Conservation (phyloP, 441 rosid species). For the Pelargonium citronellum region DNA sequence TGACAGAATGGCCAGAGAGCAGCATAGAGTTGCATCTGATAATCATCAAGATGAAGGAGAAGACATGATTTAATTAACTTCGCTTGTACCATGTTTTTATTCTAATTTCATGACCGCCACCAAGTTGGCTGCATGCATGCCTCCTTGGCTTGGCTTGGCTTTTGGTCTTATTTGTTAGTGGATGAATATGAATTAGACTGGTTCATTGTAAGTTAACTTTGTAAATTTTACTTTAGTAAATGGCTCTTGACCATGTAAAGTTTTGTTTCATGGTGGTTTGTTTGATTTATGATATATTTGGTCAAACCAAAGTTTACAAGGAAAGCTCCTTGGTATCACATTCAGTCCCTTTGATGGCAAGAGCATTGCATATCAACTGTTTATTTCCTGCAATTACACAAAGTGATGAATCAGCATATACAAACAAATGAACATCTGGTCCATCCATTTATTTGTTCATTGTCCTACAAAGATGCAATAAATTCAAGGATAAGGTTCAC, state of each 20-base stretch:
- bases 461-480: conserved; percentile 43
- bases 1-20: conserved; percentile 24
- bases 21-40: conserved; percentile 17
- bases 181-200: conserved; percentile 13
- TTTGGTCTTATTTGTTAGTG: conserved; percentile 5
- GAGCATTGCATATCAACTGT: conserved; percentile 10
- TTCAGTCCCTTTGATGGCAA: conserved; percentile 8
- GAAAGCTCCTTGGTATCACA: background rate
- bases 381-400: conserved; percentile 24
- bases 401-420: conserved; percentile 18
- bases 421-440: conserved; percentile 4
- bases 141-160: conserved; percentile 1
- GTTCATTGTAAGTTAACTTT: conserved; percentile 22
- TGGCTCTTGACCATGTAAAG: conserved; percentile 11
- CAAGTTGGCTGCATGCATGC: conserved; percentile 11
- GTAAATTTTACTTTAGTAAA: conserved; percentile 19
- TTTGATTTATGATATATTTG: background rate
- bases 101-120: conserved; percentile 17
- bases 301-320: background rate
- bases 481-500: conserved; percentile 51
- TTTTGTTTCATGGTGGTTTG: conserved; percentile 4
- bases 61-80: background rate
- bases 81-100: conserved; percentile 20
- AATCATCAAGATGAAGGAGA: conserved; percentile 14
- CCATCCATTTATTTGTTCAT: conserved; percentile 3